Conservation (phyloP, 306 rosid genomes). For the Medicago ruthenica region DNA sequence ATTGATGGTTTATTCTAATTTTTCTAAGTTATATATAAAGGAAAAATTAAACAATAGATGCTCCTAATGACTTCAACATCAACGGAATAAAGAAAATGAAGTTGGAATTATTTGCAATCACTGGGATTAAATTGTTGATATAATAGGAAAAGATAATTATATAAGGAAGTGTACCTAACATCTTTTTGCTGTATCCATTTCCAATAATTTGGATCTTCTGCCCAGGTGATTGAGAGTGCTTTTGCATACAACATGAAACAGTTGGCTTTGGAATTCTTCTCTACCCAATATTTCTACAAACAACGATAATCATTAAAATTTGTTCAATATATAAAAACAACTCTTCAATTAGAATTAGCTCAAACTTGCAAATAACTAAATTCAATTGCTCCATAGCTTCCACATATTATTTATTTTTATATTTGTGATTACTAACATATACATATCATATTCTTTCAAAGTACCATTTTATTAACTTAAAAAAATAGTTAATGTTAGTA, state of each 20-base stretch:
- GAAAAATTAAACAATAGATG: too few species aligned
- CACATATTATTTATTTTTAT: neutral
- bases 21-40: too few species aligned
- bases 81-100: neutral
- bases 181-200: constrained; percentile 57
- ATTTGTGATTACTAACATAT: neutral
- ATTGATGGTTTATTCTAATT: too few species aligned
- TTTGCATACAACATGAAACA: constrained; percentile 77
- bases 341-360: neutral
- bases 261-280: constrained; percentile 47
- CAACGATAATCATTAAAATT: constrained; percentile 1
- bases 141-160: neutral
- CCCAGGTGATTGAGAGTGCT: constrained; percentile 70
- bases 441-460: too few species aligned
- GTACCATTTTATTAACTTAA: too few species aligned
- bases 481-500: too few species aligned
- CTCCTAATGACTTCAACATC: neutral
- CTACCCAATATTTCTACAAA: constrained; percentile 52
- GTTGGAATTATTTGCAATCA: neutral
- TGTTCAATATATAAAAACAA: neutral
- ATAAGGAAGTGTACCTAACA: constrained; percentile 47
- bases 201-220: constrained; percentile 58
- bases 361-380: neutral
- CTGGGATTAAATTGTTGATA: neutral
- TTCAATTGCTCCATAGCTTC: neutral